Conservation (phyloP, 2,329 filamentous ascomycete genomes). For the Alternaria atra region DNA sequence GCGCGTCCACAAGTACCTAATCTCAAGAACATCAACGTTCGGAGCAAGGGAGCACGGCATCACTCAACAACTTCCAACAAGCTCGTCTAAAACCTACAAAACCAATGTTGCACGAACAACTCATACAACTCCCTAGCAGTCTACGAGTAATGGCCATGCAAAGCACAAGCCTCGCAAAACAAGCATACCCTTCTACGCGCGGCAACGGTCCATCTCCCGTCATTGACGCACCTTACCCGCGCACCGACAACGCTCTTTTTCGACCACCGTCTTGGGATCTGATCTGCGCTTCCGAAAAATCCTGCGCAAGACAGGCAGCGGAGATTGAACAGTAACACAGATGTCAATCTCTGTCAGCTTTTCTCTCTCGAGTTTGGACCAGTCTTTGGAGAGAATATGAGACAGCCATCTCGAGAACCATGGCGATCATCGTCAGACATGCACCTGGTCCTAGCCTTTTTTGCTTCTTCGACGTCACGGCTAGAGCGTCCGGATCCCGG, state of each 20-base stretch:
- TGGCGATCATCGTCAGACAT: slow-evolving; percentile 1
- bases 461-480: slow-evolving; percentile 9
- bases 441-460: background rate
- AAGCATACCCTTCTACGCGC: slow-evolving; percentile 30
- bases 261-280: slow-evolving; percentile 24
- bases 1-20: slow-evolving; percentile 16
- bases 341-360: background rate
- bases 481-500: background rate
- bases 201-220: slow-evolving; percentile 31
- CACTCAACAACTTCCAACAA: slow-evolving; percentile 15
- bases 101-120: slow-evolving; percentile 7
- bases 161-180: slow-evolving; percentile 14
- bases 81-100: slow-evolving; percentile 4
- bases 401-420: background rate
- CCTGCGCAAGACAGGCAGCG: background rate
- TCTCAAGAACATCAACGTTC: slow-evolving; percentile 15
- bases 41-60: slow-evolving; percentile 28
- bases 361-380: slow-evolving; percentile 4
- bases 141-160: slow-evolving; percentile 14
- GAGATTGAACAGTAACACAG: slow-evolving; percentile 5
- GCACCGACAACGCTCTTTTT: slow-evolving; percentile 26
- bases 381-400: background rate
- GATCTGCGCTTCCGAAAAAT: slow-evolving; percentile 11
- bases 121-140: slow-evolving; percentile 7
- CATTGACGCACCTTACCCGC: slow-evolving; percentile 21